Evolutionary conservation across 768 basidiomycete genomes (phyloP).

Genomic region (Austroboletus eburneus): DNA sequence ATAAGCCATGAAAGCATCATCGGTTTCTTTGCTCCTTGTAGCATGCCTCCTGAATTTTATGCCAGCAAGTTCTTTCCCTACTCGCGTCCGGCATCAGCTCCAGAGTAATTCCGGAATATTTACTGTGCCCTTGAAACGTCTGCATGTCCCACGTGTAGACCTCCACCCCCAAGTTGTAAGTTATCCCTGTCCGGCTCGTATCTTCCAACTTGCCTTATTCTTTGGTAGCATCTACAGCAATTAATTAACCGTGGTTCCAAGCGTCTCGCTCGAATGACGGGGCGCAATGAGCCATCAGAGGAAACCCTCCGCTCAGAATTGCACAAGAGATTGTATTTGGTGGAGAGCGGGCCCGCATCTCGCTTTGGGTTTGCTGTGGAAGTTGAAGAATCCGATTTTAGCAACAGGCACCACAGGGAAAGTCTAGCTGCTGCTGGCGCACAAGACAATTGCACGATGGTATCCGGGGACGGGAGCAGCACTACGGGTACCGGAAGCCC

Average conservation of each 20-base stretch:
- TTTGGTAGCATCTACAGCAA: slow-evolving; percentile 57
- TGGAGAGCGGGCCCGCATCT: slow-evolving; percentile 28
- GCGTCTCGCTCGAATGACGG: slow-evolving; percentile 68
- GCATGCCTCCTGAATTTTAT: slow-evolving; percentile 46
- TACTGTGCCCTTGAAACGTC: slow-evolving; percentile 40
- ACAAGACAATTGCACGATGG: slow-evolving; percentile 2
- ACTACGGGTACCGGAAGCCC: slow-evolving; percentile 6
- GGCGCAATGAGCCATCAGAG: slow-evolving; percentile 47
- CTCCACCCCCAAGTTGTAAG: slow-evolving; percentile 44
- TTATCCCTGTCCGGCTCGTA: not conserved
- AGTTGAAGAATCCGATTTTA: slow-evolving; percentile 5
- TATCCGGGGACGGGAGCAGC: not conserved
- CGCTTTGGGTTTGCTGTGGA: not conserved
- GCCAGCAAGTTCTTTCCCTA: slow-evolving; percentile 28
- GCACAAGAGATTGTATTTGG: slow-evolving; percentile 37
- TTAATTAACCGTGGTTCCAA: slow-evolving; percentile 61
- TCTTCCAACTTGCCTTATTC: not conserved
- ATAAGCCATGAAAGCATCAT: slow-evolving; percentile 49
- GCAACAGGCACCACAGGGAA: slow-evolving; percentile 8
- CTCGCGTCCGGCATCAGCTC: slow-evolving; percentile 8
- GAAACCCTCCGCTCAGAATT: slow-evolving; percentile 44
- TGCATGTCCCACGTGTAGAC: slow-evolving; percentile 27
- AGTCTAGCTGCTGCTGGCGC: slow-evolving; percentile 5
- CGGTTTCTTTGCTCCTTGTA: slow-evolving; percentile 48
- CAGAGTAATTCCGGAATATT: slow-evolving; percentile 29